These are phyloP conservation scores for Cercospora canescens DNA, from an alignment of 2,329 filamentous ascomycete species.

Conservation along the genomic window DNA sequence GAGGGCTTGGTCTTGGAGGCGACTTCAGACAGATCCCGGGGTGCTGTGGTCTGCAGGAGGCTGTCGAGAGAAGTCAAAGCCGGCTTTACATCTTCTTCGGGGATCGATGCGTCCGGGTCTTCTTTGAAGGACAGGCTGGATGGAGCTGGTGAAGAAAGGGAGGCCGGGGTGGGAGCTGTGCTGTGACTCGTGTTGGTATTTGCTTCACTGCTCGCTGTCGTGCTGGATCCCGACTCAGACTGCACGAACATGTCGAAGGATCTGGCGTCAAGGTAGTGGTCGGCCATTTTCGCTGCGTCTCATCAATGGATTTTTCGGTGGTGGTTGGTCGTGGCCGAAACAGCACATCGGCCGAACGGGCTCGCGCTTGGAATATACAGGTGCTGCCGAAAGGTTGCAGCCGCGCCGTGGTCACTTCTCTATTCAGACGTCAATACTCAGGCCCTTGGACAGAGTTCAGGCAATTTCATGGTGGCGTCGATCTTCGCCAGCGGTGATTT, in stretches of 20 bases:
- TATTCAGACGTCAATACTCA: neutral
- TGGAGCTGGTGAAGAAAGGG: neutral
- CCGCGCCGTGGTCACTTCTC: neutral
- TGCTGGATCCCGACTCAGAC: neutral
- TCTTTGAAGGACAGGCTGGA: neutral
- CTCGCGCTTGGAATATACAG: neutral
- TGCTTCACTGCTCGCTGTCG: constrained; percentile 4
- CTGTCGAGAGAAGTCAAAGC: constrained; percentile 4
- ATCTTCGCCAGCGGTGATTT: neutral
- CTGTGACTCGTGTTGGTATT: constrained; percentile 8
- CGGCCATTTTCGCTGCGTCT: neutral
- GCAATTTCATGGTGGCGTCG: constrained; percentile 5
- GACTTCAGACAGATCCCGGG: neutral
- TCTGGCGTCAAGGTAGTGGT: neutral
- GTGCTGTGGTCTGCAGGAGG: neutral
- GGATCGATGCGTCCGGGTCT: neutral
- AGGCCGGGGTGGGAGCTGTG: constrained; percentile 7
- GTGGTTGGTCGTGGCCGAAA: neutral
- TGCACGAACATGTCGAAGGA: neutral
- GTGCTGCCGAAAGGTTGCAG: neutral
- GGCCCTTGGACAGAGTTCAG: neutral
- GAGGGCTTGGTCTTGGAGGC: neutral
- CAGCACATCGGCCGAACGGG: neutral
- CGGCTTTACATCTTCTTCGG: neutral
- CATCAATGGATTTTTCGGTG: neutral